Evolutionary conservation across 2,329 filamentous ascomycete genomes (phyloP), one percentile per base, ranked within the genome.

Genomic region (Pyrenochaeta sp.): DNA sequence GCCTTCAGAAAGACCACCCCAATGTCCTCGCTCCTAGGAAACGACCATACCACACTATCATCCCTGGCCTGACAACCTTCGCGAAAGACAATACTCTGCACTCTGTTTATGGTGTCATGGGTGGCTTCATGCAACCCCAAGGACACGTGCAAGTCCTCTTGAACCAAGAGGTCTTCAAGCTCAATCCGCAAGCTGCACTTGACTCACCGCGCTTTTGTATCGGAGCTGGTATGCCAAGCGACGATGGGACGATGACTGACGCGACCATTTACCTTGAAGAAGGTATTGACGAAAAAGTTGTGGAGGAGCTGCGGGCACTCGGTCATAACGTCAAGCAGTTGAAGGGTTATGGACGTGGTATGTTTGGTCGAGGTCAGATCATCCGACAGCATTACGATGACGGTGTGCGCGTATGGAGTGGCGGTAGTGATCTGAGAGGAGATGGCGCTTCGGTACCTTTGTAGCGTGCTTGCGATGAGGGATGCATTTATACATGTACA

Each of bases 51-150:
- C 94, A 97, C 72, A 99, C 94, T 40, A 97, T 99, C 69, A 99
- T 99, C 61, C 93, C 94, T 0, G 93, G 89, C 0, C 81, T 97
- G 70, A 84, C 93, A 13, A 97, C 94, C 0, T 90, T 94, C 57
- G 68, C 83, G 13, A 74, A 76, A 4, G 90, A 95, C 58, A 83
- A 83, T 18, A 86, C 82, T 35, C 74, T 97, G 43, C 89, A 96
- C 69, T 88, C 84, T 3, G 88, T 96, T 0, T 96, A 93, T 62
- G 94, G 94, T 39, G 93, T 97, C 48, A 97, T 97, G 94, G 94
- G 94, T 38, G 93, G 91, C 2, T 97, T 95, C 73, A 97, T 97
- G 89, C 94, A 99, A 74, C 94, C 94, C 0, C 94, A 97, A 72
- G 94, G 93, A 15, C 94, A 97, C 48, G 86, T 97, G 0, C 94